Base-by-base conservation (phyloP, 805 yeast species). In the Barnettozyma populi region DNA sequence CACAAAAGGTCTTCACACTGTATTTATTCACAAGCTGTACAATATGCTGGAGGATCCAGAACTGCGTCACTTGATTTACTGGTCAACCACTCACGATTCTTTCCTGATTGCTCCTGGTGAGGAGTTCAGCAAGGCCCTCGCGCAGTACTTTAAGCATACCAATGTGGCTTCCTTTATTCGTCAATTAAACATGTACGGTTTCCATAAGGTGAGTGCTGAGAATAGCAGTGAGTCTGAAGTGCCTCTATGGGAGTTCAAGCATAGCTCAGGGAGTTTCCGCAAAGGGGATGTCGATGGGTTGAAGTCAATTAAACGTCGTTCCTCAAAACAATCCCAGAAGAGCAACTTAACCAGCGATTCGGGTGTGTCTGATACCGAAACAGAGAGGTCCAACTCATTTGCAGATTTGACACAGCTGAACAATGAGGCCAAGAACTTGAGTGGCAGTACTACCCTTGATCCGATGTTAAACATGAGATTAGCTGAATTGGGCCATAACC, bases 21-120 rank as follows among this genome's bases (percentile, higher is more conserved):
- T 81, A 5, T 92, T 92, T 68, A 86, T 90, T 50, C 96, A 90
- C 67, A 92, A 92, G 63, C 76, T 92, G 23, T 90, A 87, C 71
- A 81, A 84, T 53, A 92, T 92, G 95, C 75, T 92, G 43, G 95
- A 90, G 57, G 97, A 92, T 61, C 70, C 71, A 2, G 66, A 76
- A 25, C 69, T 92, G 31, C 69, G 77, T 48, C 94, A 85, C 60
- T 73, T 92, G 35, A 92, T 92, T 21, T 83, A 92, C 82, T 92
- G 98, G 97, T 67, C 88, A 1, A 72, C 78, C 10, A 59, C 80
- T 10, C 78, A 78, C 50, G 86, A 82, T 43, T 79, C 90, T 5
- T 94, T 94, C 57, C 76, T 80, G 47, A 79, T 92, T n/a, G 68
- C 78, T 5, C 97, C 97, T 0, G 84, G 85, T 44, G 96, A 90